These are phyloP conservation scores for Beta vulgaris DNA, from an alignment of 148 eudicot genomes.

Conservation along the genomic window DNA sequence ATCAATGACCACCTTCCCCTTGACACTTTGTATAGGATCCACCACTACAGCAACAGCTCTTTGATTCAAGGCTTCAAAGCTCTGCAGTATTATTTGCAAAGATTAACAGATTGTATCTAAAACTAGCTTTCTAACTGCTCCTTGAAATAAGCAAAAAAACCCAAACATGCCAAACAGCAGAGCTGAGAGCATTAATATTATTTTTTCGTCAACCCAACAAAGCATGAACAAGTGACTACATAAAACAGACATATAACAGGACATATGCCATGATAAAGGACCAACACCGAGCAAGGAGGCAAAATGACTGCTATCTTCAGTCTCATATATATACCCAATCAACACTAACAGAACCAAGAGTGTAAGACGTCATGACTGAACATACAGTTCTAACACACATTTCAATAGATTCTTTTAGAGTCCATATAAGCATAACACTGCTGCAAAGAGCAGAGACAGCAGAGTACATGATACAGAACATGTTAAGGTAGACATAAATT, in stretches of 20 bases:
- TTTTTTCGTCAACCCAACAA: not conserved
- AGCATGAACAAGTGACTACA: not conserved
- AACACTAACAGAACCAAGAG: not conserved
- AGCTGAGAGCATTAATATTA: not conserved
- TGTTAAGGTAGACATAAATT: not conserved
- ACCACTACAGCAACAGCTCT: constrained; percentile 98
- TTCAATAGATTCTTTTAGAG: not conserved
- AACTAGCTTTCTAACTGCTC: not conserved
- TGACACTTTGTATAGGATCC: constrained; percentile 97
- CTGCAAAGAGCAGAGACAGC: not conserved
- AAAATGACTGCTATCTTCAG: not conserved
- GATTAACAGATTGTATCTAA: not conserved
- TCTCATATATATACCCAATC: not conserved
- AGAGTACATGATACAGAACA: not conserved
- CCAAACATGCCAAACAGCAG: not conserved
- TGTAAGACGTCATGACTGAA: not conserved
- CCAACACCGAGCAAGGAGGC: not conserved
- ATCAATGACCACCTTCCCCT: constrained; percentile 96
- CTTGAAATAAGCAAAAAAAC: not conserved
- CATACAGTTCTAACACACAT: not conserved
- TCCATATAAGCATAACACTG: not conserved
- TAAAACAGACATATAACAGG: not conserved
- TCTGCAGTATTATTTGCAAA: constrained; percentile 43
- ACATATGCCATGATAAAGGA: not conserved
- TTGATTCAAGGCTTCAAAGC: constrained; percentile 94